Evolutionary conservation across 2,329 filamentous ascomycete species (phyloP), one percentile per base, ranked within the genome.

Genomic region (Didymella keratinophila): DNA sequence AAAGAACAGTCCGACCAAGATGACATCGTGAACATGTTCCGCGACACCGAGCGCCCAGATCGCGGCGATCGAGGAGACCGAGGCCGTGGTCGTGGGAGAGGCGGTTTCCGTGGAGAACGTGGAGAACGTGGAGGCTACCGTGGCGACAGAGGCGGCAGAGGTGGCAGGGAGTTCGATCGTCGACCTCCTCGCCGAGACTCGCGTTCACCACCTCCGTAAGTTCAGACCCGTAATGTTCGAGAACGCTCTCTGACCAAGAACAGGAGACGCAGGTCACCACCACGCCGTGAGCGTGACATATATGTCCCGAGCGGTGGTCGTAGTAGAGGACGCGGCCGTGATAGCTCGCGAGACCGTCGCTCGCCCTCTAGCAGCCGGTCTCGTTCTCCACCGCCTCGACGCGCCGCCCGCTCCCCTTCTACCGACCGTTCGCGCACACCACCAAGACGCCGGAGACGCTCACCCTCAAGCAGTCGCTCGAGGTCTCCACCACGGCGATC

Each of bases 11-110:
- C 67, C 16, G 68, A 69, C 66, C 83, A 86, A 48, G 87, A 90
- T 56, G 91, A 95, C 60, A 87, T 87, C 61, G 70, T 92, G 41
- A 85, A 89, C 63, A 83, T 84, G 39, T 80, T 92, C 52, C 86
- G 91, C 71, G 87, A 90, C 56, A 83, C 84, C 56, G 88, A 91
- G 53, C 79, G 79, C 23, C 69, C 73, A 52, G 79, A 79, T 27
- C 71, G 72, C 25, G 54, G 45, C 10, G 45, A 48, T 12, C 21
- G 50, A 39, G 50, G 50, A 18, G 58, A 59, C 9, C 57, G 61
- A 16, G 70, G 82, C 56, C 81, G 78, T 59, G 81, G 71, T 46
- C 65, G 67, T 52, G 82, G 84, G 46, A 62, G 52, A 52, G 65
- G 68, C 52, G 82, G 83, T 44, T 66, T 62, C 39, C 66, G 70